Evolutionary conservation across 2,329 filamentous ascomycete species (phyloP).

Genomic region (Scleromitrula shiraiana): DNA sequence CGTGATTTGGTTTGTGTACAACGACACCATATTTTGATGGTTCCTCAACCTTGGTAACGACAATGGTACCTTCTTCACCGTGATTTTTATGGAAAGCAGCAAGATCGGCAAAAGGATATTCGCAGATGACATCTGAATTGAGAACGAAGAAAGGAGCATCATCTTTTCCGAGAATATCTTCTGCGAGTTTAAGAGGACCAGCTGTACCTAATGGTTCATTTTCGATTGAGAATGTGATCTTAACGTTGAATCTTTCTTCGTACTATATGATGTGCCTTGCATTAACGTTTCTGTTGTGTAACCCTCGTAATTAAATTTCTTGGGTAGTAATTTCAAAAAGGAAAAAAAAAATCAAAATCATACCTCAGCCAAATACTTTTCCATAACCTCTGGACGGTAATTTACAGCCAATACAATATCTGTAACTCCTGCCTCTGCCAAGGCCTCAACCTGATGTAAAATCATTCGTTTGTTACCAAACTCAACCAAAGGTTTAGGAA

Average conservation of each 20-base stretch:
- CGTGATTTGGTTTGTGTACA: slow-evolving; percentile 89
- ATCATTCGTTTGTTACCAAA: slow-evolving; percentile 99
- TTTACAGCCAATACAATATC: slow-evolving; percentile 98
- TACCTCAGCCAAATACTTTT: slow-evolving; percentile 83
- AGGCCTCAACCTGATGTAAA: slow-evolving; percentile 90
- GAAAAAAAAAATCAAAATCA: too few relatives aligned
- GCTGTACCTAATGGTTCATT: slow-evolving; percentile 91
- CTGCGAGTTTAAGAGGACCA: slow-evolving; percentile 89
- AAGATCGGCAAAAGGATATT: slow-evolving; percentile 88
- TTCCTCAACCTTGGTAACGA: slow-evolving; percentile 98
- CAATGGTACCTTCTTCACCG: slow-evolving; percentile 93
- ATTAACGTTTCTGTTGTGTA: slow-evolving; percentile 14
- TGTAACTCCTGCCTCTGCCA: slow-evolving; percentile 88
- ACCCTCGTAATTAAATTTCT: background rate
- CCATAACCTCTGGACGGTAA: slow-evolving; percentile 98
- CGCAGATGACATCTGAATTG: slow-evolving; percentile 97
- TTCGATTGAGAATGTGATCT: slow-evolving; percentile 96
- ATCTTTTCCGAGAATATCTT: slow-evolving; percentile 86
- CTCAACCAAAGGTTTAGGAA: slow-evolving; percentile 95
- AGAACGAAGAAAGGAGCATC: slow-evolving; percentile 95
- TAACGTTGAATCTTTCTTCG: slow-evolving; percentile 84
- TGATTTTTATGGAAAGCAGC: slow-evolving; percentile 88
- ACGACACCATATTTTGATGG: slow-evolving; percentile 98
- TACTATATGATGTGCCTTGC: slow-evolving; percentile 56
- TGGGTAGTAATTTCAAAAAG: background rate